These are phyloP conservation scores for Chaetomium olivaceum DNA, from an alignment of 2,329 filamentous ascomycete species.

Conservation along the genomic window DNA sequence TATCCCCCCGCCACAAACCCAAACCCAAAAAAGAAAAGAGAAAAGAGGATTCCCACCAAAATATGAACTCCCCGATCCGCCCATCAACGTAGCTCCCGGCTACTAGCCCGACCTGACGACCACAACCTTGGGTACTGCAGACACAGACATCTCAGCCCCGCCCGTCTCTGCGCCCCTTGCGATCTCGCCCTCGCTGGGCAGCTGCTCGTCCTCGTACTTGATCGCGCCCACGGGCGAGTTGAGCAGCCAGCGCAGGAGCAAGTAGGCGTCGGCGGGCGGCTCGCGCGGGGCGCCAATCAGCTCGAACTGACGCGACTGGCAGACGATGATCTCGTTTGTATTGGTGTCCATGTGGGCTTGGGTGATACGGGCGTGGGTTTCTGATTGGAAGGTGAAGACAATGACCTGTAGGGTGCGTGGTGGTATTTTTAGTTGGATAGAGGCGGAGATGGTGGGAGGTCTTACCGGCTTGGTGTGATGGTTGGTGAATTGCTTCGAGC, in stretches of 20 bases:
- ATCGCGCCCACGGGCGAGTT: slow-evolving; percentile 11
- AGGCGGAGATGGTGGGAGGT: neutral
- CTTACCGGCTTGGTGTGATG: slow-evolving; percentile 16
- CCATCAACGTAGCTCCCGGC: neutral
- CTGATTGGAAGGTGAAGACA: slow-evolving; percentile 9
- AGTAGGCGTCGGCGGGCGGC: slow-evolving; percentile 6
- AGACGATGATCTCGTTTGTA: slow-evolving; percentile 5
- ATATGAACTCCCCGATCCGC: neutral
- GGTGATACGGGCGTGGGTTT: slow-evolving; percentile 8
- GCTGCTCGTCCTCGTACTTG: slow-evolving; percentile 8
- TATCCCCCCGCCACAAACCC: neutral
- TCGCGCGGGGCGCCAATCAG: neutral
- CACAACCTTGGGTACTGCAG: no score
- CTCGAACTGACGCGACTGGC: slow-evolving; percentile 11
- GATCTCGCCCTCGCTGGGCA: no score
- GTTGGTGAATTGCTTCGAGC: slow-evolving; percentile 2
- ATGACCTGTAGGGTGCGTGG: slow-evolving; percentile 1
- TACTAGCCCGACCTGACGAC: neutral
- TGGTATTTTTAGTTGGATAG: neutral
- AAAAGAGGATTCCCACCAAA: neutral
- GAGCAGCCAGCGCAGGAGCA: slow-evolving; percentile 9
- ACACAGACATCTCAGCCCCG: neutral
- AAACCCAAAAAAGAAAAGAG: neutral
- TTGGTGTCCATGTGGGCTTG: slow-evolving; percentile 11
- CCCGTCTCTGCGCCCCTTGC: neutral